Evolutionary conservation across 768 basidiomycete genomes (phyloP), one percentile per base, ranked within the genome.

Genomic region (Pleurotus tuber-regium): DNA sequence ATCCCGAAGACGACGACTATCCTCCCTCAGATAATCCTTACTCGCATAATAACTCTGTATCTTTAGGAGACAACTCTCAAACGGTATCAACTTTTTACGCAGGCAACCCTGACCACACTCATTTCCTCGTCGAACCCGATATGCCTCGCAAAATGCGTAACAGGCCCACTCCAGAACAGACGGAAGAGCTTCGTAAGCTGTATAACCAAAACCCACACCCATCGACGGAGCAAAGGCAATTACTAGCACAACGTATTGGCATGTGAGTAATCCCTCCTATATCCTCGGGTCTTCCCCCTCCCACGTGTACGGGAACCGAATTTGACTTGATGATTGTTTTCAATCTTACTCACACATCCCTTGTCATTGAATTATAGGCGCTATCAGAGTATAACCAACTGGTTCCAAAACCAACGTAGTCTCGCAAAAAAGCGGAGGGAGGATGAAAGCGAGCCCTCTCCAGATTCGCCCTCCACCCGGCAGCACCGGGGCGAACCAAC

Each of bases 331-430:
- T 62, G 58, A 50, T 51, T 58, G 60, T 62, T 69, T 55, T 63
- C 61, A 64, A 59, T 65, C 62, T 60, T 55, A 58, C 61, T 63
- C 58, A 64, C 58, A n/a, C n/a, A n/a, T n/a, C n/a, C n/a, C n/a
- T n/a, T n/a, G n/a, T n/a, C n/a, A n/a, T n/a, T n/a, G n/a, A n/a
- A 55, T 66, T 54, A 51, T 59, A 91, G 89, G 87, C 84, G 80
- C 56, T 78, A 86, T 68, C 83, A 88, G 67, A 87, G 82, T 51
- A 83, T 91, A 52, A 89, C 84, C 1, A 89, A 91, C 63, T 90
- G 89, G 89, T 91, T 91, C 65, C 88, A 90, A 74, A 89, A 89
- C 61, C 87, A 91, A 62, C 86, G 87, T 59, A 88, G 82, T 64
- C 77, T 84, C 57, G 81, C 86, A 26, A 86, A 85, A 72, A 87